Base-by-base conservation (phyloP, 2,329 filamentous ascomycete genomes). In the Apiospora aurea region DNA sequence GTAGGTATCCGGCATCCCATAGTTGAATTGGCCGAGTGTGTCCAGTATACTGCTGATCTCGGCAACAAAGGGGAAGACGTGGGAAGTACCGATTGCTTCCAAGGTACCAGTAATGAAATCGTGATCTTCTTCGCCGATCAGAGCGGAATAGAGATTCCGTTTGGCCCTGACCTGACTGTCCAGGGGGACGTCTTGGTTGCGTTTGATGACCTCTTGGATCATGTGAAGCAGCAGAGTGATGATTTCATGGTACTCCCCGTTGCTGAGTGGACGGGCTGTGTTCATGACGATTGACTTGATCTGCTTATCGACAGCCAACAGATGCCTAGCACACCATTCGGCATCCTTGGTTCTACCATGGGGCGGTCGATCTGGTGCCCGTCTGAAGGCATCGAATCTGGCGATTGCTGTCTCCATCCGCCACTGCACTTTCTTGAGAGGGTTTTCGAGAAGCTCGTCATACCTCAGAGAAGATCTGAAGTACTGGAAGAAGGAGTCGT, bases 401-500 rank as follows among this genome's bases (percentile, higher is more conserved):
- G 79, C 78, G 5, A 90, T 79, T n/a, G 88, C 84, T 14, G 82
- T 82, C 66, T 84, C 82, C 14, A 85, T 82, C 11, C 87, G 85
- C 73, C 85, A 84, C 53, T 84, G 82, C 24, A 89, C 83, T 67
- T 83, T 84, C 68, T 84, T 82, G 72, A 88, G 88, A 4, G 82
- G 82, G 73, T 87, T 84, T 46, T 85, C 80, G 34, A 81, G 24
- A 43, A 43, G 80, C 71, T 87, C 85, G 67, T 81, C 78, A 2
- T 87, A 81, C n/a, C 80, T 80, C 70, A 86, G 82, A 11, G 83
- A 80, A 21, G 83, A 82, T 66, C 85, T 81, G 72, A 90, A 86
- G 79, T 88, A 86, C 69, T 86, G 81, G 76, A 89, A 88, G 79
- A 90, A 85, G 53, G 86, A 84, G 77, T 87, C 82, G 75, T 89